Conservation (phyloP, 352 stramenopile species). For the Phytophthora tentaculata region DNA sequence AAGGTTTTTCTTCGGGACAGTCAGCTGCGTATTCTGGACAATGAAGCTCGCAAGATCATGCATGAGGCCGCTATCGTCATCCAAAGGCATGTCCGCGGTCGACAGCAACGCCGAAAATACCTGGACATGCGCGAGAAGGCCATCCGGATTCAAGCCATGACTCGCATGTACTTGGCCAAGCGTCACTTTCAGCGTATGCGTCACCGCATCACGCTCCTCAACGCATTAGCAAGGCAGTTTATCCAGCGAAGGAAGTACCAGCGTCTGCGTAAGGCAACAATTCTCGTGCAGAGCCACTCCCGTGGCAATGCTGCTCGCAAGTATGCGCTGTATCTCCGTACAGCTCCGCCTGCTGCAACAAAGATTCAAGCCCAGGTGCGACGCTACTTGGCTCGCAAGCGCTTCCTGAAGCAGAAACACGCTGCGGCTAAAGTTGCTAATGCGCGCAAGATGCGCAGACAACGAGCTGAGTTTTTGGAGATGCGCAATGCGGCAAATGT, state of each 20-base stretch:
- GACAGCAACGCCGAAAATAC: constrained; percentile 76
- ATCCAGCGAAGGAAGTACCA: constrained; percentile 76
- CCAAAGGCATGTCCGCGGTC: constrained; percentile 77
- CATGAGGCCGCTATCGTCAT: constrained; percentile 77
- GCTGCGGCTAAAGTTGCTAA: constrained; percentile 79
- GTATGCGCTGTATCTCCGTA: constrained; percentile 75
- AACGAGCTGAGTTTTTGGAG: constrained; percentile 68
- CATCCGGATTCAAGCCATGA: constrained; percentile 69
- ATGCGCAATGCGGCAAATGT: constrained; percentile 67
- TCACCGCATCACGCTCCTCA: constrained; percentile 67
- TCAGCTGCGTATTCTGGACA: constrained; percentile 83
- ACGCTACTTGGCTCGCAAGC: constrained; percentile 67
- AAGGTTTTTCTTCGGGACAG: constrained; percentile 90
- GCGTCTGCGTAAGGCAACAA: constrained; percentile 62
- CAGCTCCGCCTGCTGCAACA: constrained; percentile 73
- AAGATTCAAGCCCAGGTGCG: constrained; percentile 83
- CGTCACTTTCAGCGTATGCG: constrained; percentile 57
- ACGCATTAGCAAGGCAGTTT: constrained; percentile 76
- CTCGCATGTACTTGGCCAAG: constrained; percentile 75
- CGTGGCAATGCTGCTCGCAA: constrained; percentile 77
- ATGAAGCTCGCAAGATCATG: constrained; percentile 88
- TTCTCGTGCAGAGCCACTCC: constrained; percentile 76
- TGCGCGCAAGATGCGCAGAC: constrained; percentile 67
- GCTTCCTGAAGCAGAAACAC: constrained; percentile 70
- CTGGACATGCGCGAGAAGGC: constrained; percentile 60